Percentiles rank a stretch among this genome's conserved stretches.
These are phyloP conservation scores for Gymnopilus dilepis DNA, from an alignment of 768 basidiomycete genomes.

Conservation along the genomic window DNA sequence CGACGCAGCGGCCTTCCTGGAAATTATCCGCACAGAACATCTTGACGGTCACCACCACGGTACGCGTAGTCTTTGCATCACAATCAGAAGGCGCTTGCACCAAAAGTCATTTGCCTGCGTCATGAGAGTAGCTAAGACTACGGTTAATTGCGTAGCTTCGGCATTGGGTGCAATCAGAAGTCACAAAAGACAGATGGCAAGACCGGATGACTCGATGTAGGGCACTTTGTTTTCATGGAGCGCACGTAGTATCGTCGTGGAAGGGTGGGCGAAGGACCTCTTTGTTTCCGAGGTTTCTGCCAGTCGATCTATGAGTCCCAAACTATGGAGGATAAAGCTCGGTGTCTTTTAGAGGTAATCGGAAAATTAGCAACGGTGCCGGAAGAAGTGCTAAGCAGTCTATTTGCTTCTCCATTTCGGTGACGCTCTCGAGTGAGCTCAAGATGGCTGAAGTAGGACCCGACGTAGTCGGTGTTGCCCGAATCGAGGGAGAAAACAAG, in stretches of 20 bases:
- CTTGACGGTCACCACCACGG: not conserved
- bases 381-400: not conserved
- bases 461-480: no score
- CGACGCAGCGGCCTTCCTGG: conserved; percentile 3
- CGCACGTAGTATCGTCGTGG: not conserved
- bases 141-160: not conserved
- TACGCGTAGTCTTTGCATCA: not conserved
- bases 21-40: not conserved
- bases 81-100: not conserved
- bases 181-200: not conserved
- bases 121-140: not conserved
- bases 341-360: not conserved
- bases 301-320: not conserved
- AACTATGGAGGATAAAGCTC: not conserved
- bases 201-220: conserved; percentile 15
- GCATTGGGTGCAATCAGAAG: not conserved
- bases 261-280: not conserved
- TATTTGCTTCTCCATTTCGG: no score
- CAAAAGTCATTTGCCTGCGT: not conserved
- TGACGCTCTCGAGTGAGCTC: no score
- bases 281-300: conserved; percentile 20
- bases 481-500: no score
- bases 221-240: not conserved
- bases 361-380: not conserved
- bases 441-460: no score